A percentile compares a stretch with the other conserved stretches of the same genome.
These are phyloP conservation scores for Avena insularis DNA, from an alignment of 176 grass and related monocot genomes.

Conservation along the genomic window DNA sequence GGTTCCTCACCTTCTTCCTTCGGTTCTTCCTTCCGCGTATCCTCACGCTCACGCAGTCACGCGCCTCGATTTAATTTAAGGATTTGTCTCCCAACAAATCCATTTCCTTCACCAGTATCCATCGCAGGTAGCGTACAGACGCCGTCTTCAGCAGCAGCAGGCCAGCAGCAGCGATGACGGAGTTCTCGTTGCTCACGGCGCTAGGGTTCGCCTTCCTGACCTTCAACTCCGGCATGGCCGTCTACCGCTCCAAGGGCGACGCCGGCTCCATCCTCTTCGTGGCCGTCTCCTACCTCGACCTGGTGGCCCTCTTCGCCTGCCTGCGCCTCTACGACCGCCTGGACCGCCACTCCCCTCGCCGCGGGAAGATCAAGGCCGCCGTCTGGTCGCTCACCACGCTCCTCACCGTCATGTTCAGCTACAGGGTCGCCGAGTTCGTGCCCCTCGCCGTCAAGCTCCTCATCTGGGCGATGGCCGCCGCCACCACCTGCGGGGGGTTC, in stretches of 20 bases:
- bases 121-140: background rate
- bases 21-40: background rate
- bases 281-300: conserved; percentile 14
- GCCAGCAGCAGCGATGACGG: background rate
- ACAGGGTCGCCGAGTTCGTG: conserved; percentile 37
- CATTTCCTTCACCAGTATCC: background rate
- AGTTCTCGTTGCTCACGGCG: conserved; percentile 31
- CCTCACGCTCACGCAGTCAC: background rate
- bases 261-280: conserved; percentile 21
- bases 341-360: background rate
- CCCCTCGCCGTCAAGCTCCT: conserved; percentile 40
- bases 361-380: conserved; percentile 5
- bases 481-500: conserved; percentile 48
- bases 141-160: background rate
- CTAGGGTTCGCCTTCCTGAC: conserved; percentile 41
- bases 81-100: background rate
- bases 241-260: conserved; percentile 34
- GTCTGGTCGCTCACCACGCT: conserved; percentile 46
- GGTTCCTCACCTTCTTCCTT: background rate
- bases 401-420: conserved; percentile 36
- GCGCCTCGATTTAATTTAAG: background rate
- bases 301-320: conserved; percentile 27
- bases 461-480: conserved; percentile 51
- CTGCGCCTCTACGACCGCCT: conserved; percentile 6
- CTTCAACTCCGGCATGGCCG: conserved; percentile 36